A percentile compares a stretch with the other conserved stretches of the same genome.
These are phyloP conservation scores for Cairneyella variabilis DNA, from an alignment of 495 filamentous ascomycete genomes.

Conservation along the genomic window DNA sequence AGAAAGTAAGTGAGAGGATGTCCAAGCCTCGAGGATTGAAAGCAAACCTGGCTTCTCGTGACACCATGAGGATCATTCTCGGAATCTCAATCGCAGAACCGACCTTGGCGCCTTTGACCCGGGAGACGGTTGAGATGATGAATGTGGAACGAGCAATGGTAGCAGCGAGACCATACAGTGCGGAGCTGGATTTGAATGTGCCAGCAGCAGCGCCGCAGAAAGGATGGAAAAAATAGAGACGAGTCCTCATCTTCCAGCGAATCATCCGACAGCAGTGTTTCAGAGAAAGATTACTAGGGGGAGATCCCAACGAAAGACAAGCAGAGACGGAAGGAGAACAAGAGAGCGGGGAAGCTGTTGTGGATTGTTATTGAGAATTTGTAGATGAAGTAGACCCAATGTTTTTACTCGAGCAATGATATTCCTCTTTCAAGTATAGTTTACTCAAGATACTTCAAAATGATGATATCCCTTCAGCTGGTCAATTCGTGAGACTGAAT, in stretches of 20 bases:
- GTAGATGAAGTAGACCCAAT: neutral
- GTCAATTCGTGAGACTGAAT: too few relatives aligned
- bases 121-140: conserved; percentile 14
- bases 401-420: neutral
- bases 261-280: neutral
- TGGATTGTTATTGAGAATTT: conserved; percentile 9
- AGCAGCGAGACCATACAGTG: conserved; percentile 29
- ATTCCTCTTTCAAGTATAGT: too few relatives aligned
- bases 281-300: too few relatives aligned
- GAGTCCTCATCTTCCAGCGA: neutral
- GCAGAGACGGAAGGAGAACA: neutral
- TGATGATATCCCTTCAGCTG: too few relatives aligned
- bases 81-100: conserved; percentile 15
- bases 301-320: too few relatives aligned
- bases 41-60: conserved; percentile 25
- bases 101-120: conserved; percentile 20
- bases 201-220: conserved; percentile 13
- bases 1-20: conserved; percentile 29
- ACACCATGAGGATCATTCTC: conserved; percentile 16
- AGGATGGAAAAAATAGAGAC: neutral
- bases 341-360: neutral
- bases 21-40: conserved; percentile 29
- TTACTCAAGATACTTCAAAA: too few relatives aligned
- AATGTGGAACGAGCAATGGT: conserved; percentile 15
- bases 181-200: conserved; percentile 27